These are phyloP conservation scores for Candida coquimbonensis DNA, from an alignment of 805 yeast genomes.

Conservation along the genomic window DNA sequence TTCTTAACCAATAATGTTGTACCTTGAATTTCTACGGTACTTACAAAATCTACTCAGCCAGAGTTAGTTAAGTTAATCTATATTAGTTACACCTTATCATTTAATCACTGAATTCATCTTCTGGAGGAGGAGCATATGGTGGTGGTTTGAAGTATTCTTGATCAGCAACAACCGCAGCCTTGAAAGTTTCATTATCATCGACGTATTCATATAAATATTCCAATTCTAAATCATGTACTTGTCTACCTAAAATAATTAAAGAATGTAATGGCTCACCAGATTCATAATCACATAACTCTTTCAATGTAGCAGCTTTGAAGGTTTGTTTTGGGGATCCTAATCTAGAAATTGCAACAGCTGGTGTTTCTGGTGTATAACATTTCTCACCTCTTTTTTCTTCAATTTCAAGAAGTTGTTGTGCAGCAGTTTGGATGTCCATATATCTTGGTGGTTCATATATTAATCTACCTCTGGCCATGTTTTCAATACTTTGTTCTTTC, in stretches of 20 bases:
- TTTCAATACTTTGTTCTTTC: constrained; percentile 92
- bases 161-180: constrained; percentile 36
- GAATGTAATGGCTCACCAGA: constrained; percentile 95
- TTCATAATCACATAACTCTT: constrained; percentile 73
- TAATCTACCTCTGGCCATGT: constrained; percentile 85
- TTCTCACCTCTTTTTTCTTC: constrained; percentile 70
- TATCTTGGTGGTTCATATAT: constrained; percentile 96
- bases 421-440: constrained; percentile 88
- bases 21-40: too few relatives aligned
- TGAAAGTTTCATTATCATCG: constrained; percentile 47
- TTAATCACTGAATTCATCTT: constrained; percentile 25
- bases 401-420: constrained; percentile 78
- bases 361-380: constrained; percentile 82
- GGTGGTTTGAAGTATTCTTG: constrained; percentile 73
- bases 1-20: too few relatives aligned
- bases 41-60: too few relatives aligned
- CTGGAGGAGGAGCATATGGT: constrained; percentile 51
- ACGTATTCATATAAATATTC: constrained; percentile 78
- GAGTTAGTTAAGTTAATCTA: too few relatives aligned
- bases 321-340: constrained; percentile 79
- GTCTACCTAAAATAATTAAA: constrained; percentile 83
- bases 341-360: constrained; percentile 90
- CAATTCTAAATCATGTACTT: constrained; percentile 86
- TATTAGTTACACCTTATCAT: too few relatives aligned
- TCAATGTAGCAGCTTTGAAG: constrained; percentile 79